Evolutionary conservation across 2,329 filamentous ascomycete species (phyloP), one percentile per base, ranked within the genome.

Genomic region (Ascochyta clinopodiicola): DNA sequence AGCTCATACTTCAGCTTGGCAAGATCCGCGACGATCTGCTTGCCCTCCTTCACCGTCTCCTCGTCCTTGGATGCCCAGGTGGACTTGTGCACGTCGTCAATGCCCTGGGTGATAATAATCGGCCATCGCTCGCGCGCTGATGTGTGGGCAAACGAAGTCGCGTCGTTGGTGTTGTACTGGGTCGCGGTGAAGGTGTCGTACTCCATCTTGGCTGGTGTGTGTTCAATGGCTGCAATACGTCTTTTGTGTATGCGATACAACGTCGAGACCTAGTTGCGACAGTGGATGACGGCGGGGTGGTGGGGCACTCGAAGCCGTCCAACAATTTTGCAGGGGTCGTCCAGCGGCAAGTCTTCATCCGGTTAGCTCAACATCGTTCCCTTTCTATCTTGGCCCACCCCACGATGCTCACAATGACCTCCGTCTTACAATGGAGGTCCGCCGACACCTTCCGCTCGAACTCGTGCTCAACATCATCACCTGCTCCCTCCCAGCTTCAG

Each of bases 91-190:
- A 96, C 83, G 75, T 98, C 94, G 74, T 99, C 94, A 69, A 99
- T 95, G 51, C 89, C 91, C 73, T 92, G 87, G 15, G 95, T 98
- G 67, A 99, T 79, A 72, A 99, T 99, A 52, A 96, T 83, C 15
- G 95, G 95, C 95, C 94, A 99, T 75, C 95, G 84, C 64, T 92
- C 88, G 69, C 89, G 84, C 31, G 91, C 94, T 8, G 95, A 96
- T 57, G 88, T 82, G 76, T 88, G 92, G 47, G 90, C 95, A 74
- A 98, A 98, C 43, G 92, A 97, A 37, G 83, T 90, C 69, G 85
- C 86, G 79, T 98, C 93, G 67, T 84, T 87, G 34, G 92, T 98
- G 66, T 82, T 83, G 75, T 89, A 96, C 58, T 86, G 87, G 42
- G 88, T 91, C 96, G 64, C 64, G 21, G 64, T 22, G 44, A 68